Percentiles rank a stretch among this genome's conserved stretches.
Evolutionary conservation across 305 asterid genomes (phyloP).

Genomic region (Coffea humblotiana): DNA sequence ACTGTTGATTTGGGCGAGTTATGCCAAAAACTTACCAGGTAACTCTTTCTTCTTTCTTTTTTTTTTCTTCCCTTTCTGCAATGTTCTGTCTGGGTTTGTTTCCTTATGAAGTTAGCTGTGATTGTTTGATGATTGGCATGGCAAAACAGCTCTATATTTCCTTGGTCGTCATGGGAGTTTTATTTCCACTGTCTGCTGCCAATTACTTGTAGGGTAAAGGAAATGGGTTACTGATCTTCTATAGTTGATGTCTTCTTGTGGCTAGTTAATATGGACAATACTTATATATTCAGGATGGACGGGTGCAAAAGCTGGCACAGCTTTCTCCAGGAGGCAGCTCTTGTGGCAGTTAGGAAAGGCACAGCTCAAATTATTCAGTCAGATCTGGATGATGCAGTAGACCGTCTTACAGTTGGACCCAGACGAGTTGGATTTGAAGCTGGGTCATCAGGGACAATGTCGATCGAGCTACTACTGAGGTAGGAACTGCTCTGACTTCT

Average conservation of each 20-base stretch:
- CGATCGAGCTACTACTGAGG: conserved; percentile 86
- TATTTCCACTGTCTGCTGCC: not conserved
- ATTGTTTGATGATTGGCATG: not conserved
- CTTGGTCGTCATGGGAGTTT: not conserved
- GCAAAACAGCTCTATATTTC: conserved; percentile 7
- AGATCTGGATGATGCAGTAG: conserved; percentile 92
- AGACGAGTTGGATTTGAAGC: conserved; percentile 70
- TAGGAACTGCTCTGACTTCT: conserved; percentile 81
- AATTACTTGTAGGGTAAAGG: not conserved
- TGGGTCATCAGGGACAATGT: conserved; percentile 88
- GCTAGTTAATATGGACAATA: conserved; percentile 7
- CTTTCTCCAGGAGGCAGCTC: conserved; percentile 99
- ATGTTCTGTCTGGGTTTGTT: not conserved
- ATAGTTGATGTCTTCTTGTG: not conserved
- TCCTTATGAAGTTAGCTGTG: not conserved
- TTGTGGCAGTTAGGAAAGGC: conserved; percentile 92
- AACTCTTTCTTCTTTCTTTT: conserved; percentile 3
- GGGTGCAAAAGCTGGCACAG: conserved; percentile 94
- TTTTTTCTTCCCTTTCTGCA: too few relatives aligned
- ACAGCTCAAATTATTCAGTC: conserved; percentile 63
- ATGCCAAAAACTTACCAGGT: conserved; percentile 94
- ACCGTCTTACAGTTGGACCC: conserved; percentile 92
- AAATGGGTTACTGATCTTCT: not conserved
- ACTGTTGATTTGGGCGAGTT: conserved; percentile 76
- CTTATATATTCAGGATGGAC: conserved; percentile 70